phyloP scores from a whole-genome alignment of 2,329 filamentous ascomycete genomes.

The Cercospora zeina region DNA sequence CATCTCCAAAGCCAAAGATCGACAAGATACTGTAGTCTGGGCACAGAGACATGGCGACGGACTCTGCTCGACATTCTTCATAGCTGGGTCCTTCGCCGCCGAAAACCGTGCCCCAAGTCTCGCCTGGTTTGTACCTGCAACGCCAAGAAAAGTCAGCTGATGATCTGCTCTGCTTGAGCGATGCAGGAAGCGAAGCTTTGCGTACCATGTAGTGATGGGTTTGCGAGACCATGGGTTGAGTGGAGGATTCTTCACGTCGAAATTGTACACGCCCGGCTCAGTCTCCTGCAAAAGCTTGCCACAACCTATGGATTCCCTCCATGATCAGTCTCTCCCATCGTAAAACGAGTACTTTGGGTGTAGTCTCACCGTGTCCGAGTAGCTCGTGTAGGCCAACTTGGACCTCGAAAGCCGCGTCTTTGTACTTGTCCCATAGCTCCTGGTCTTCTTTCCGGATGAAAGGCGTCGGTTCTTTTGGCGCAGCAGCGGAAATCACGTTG shows the following conservation, averaged over 20 bases:
- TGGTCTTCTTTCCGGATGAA: conserved; percentile 77
- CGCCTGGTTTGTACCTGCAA: conserved; percentile 74
- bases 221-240: conserved; percentile 76
- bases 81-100: conserved; percentile 82
- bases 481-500: conserved; percentile 88
- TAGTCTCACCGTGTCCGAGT: conserved; percentile 64
- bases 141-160: neutral
- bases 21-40: conserved; percentile 86
- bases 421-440: conserved; percentile 75
- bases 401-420: conserved; percentile 87
- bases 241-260: conserved; percentile 78
- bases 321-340: neutral
- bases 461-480: conserved; percentile 91
- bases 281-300: conserved; percentile 94
- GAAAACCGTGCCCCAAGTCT: conserved; percentile 94
- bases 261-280: conserved; percentile 78
- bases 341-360: neutral
- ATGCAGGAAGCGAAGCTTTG: neutral
- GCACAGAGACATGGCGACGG: conserved; percentile 85
- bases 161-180: neutral
- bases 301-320: conserved; percentile 79
- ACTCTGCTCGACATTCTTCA: conserved; percentile 92
- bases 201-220: conserved; percentile 71
- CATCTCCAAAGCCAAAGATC: conserved; percentile 89
- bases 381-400: conserved; percentile 95